Percentiles rank a stretch among this genome's conserved stretches.
Evolutionary conservation across 164 flowering plant genomes (phyloP).

Genomic region (Chloranthus sessilifolius): DNA sequence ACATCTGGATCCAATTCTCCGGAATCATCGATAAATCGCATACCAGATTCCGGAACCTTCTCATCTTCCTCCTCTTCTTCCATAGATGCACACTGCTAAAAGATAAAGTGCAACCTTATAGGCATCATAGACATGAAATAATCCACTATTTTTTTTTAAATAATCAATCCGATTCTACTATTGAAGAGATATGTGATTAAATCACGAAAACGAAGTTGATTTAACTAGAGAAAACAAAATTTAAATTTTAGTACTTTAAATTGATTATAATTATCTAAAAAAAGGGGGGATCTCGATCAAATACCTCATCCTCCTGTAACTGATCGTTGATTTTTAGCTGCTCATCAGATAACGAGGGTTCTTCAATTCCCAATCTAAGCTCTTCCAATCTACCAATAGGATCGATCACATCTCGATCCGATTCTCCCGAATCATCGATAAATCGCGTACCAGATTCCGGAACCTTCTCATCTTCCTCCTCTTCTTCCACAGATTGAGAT

Average conservation of each 20-base stretch:
- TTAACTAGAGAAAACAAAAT: no score
- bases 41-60: conserved; percentile 4
- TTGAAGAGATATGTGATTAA: no score
- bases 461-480: conserved; percentile 3
- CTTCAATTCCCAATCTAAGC: conserved; percentile 33
- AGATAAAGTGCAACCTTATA: no score
- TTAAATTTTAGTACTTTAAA: no score
- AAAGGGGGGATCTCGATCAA: no score
- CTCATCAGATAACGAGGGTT: conserved; percentile 55
- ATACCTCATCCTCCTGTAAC: conserved; percentile 73
- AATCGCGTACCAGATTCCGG: conserved; percentile 3
- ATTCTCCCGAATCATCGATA: conserved; percentile 3
- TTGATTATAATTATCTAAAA: no score
- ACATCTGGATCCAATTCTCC: conserved; percentile 3
- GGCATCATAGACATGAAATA: no score
- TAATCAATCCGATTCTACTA: no score
- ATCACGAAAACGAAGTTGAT: no score
- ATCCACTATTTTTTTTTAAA: no score
- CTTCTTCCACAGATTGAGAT: conserved; percentile 5
- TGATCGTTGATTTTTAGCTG: conserved; percentile 52
- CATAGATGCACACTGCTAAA: no score
- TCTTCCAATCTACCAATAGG: conserved; percentile 33
- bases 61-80: conserved; percentile 10
- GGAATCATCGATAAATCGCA: neutral
- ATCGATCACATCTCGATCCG: conserved; percentile 5